Evolutionary conservation across 164 flowering plant species (phyloP).

Genomic region (Vitis rotundifolia): DNA sequence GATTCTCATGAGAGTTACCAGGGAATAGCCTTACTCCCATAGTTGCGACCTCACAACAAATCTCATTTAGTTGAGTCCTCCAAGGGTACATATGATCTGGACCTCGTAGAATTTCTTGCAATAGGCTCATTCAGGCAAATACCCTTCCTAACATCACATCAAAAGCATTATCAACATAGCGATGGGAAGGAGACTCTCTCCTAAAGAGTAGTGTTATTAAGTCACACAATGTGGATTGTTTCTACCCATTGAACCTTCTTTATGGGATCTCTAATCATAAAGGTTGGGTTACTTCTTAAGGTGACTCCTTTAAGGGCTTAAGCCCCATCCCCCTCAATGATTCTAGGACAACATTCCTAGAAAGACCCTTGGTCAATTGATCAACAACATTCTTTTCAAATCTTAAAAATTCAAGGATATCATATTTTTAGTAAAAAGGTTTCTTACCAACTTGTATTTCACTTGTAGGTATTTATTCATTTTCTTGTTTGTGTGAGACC

Average conservation of each 20-base stretch:
- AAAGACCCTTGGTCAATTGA: neutral
- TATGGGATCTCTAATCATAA: too few species aligned
- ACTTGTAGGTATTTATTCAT: neutral
- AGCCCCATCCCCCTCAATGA: neutral
- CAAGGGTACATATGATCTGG: neutral
- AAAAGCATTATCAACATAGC: neutral
- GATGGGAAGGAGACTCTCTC: neutral
- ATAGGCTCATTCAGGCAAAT: neutral
- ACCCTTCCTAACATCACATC: slow-evolving; percentile 1
- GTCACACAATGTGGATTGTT: neutral
- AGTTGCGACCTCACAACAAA: slow-evolving; percentile 2
- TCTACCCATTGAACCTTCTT: neutral
- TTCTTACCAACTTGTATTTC: neutral
- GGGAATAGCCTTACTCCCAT: neutral
- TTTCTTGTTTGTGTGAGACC: neutral
- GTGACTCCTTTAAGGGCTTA: neutral
- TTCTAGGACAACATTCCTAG: neutral
- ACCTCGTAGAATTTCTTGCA: neutral
- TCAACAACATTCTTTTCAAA: neutral
- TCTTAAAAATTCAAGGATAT: too few species aligned
- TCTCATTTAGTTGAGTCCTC: slow-evolving; percentile 7
- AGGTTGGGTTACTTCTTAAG: neutral
- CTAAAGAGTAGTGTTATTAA: neutral
- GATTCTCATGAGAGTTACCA: slow-evolving; percentile 4
- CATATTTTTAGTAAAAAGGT: neutral